Evolutionary conservation across 73 alveolate genomes (phyloP).

Genomic region (Halteria grandinella): DNA sequence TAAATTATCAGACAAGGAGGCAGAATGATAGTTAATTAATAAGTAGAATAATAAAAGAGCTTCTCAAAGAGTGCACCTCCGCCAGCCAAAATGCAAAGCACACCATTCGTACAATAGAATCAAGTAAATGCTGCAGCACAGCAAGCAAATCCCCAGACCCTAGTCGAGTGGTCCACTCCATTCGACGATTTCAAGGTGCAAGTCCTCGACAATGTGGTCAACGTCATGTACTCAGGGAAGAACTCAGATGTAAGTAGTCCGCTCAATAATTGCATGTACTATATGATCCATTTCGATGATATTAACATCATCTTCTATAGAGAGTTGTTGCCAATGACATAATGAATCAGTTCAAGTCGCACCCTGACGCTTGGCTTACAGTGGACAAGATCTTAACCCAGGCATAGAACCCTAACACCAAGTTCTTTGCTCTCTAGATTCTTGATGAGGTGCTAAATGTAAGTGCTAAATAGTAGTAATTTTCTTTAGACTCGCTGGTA

Average conservation of each 20-base stretch:
- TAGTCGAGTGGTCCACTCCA: slow-evolving; percentile 36
- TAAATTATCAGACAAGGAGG: no score
- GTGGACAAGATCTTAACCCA: slow-evolving; percentile 78
- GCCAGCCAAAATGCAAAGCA: no score
- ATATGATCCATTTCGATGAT: neutral
- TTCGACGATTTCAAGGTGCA: slow-evolving; percentile 57
- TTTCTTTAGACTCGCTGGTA: slow-evolving; percentile 74
- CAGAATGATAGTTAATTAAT: no score
- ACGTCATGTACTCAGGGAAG: slow-evolving; percentile 53
- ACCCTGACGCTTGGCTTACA: slow-evolving; percentile 77
- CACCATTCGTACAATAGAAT: no score
- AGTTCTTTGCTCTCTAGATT: slow-evolving; percentile 75
- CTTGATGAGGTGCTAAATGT: slow-evolving; percentile 78
- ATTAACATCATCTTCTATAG: neutral
- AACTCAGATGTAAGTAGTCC: slow-evolving; percentile 47
- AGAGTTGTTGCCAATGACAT: slow-evolving; percentile 67
- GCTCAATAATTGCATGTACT: neutral
- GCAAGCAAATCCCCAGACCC: slow-evolving; percentile 45
- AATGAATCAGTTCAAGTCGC: slow-evolving; percentile 69
- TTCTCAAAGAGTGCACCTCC: no score
- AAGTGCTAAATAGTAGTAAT: neutral
- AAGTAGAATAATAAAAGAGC: no score
- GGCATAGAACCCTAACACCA: slow-evolving; percentile 66
- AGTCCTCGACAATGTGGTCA: slow-evolving; percentile 55
- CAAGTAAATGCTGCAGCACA: no score